Evolutionary conservation across 139 green algal genomes (phyloP), one percentile per base, ranked within the genome.

Genomic region (Chlorokybus atmophyticus): DNA sequence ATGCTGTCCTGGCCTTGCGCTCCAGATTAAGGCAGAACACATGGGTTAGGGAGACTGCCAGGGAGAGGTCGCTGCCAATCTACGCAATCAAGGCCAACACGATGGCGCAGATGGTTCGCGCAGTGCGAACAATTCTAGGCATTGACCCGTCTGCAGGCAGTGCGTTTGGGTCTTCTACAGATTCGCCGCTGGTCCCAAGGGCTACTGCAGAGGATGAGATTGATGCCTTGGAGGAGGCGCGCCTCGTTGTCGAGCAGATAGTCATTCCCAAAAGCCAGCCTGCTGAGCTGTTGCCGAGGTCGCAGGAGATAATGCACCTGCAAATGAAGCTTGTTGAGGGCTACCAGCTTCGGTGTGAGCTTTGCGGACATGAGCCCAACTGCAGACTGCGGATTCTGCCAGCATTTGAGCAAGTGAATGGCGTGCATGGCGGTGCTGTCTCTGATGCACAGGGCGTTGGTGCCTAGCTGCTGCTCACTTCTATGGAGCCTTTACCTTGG

Each of bases 1-100:
- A 71, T 26, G 63, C 57, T 30, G 57, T 71, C 32, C 63, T 71
- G 40, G 57, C 63, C n/a, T 44, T 71, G 38, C 40, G 57, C n/a
- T 68, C 63, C 30, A 68, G 57, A 28, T 50, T 71, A 8, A 68
- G 65, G 40, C 41, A 62, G 17, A 71, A 53, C 44, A 29, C 63
- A 32, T 71, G 63, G 63, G 29, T 71, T 14, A 55, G 63, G 0
- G 39, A 44, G 14, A 30, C 57, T 0, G 63, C 57, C 25, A 71
- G 60, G 35, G 35, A 21, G 14, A 44, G 35, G 35, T 21, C 35
- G 10, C 10, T 44, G 10, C 35, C 35, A 10, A 44, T 44, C 35
- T 44, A 44, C 35, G 35, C 35, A 14, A 44, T 44, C 14, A 44
- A 71, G 63, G 26, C 63, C 29, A 71, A 71, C 56, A 67, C 55